Percentiles rank a stretch among this genome's conserved stretches.
Conservation (phyloP, 2,329 filamentous ascomycete species). For the Xylaria sp. region DNA sequence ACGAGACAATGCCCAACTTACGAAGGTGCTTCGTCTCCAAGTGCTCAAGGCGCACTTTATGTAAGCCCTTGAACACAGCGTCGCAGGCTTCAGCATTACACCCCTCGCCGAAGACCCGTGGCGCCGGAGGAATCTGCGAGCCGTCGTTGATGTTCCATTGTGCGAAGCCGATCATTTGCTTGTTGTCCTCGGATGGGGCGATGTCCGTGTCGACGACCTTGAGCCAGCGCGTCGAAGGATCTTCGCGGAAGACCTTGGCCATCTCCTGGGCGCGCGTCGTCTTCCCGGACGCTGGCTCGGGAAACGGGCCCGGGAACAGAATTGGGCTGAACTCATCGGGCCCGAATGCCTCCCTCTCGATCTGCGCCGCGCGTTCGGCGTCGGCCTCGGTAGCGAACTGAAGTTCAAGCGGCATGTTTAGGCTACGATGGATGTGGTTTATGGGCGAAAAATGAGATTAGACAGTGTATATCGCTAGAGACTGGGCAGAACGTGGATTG, state of each 20-base stretch:
- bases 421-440: not conserved
- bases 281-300: conserved; percentile 41
- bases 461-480: not conserved
- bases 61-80: conserved; percentile 46
- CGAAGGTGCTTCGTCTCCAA: conserved; percentile 45
- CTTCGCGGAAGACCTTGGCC: conserved; percentile 38
- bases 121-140: conserved; percentile 28
- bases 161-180: conserved; percentile 50
- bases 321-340: conserved; percentile 48
- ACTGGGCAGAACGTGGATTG: not conserved
- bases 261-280: conserved; percentile 43
- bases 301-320: conserved; percentile 52
- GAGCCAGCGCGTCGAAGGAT: conserved; percentile 45
- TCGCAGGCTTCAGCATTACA: conserved; percentile 50
- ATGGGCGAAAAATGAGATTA: not conserved
- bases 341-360: conserved; percentile 54
- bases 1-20: conserved; percentile 39
- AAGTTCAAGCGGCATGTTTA: conserved; percentile 54
- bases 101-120: conserved; percentile 42
- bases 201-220: conserved; percentile 52
- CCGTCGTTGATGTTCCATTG: conserved; percentile 48
- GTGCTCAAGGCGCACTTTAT: conserved; percentile 35
- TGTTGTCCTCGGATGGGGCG: conserved; percentile 35
- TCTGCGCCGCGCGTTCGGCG: conserved; percentile 50
- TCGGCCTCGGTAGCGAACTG: conserved; percentile 52